These are phyloP conservation scores for Erysimum cheiri DNA, from an alignment of 441 rosid species.

Conservation along the genomic window DNA sequence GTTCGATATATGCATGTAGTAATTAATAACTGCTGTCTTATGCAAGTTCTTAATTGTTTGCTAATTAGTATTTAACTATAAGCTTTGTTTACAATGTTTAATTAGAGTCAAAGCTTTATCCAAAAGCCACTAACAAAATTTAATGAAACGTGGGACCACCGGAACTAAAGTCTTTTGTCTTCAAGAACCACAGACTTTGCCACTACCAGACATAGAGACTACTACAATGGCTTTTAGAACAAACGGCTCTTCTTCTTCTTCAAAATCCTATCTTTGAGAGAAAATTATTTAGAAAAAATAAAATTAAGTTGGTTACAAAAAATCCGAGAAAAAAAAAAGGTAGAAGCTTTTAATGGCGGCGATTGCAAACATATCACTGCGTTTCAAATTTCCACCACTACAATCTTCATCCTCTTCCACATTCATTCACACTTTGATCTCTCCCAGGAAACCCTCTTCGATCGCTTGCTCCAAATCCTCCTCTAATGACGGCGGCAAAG, in stretches of 20 bases:
- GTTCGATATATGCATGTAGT: background rate
- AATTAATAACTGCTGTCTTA: background rate
- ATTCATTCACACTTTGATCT: constrained; percentile 30
- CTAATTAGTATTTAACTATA: background rate
- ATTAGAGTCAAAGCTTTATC: constrained; percentile 1
- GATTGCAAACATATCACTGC: constrained; percentile 42
- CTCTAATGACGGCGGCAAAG: constrained; percentile 33
- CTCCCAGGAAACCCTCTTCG: constrained; percentile 37
- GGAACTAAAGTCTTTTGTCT: constrained; percentile 1
- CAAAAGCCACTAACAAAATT: background rate
- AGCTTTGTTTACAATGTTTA: too few species aligned
- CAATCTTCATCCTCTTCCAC: constrained; percentile 37
- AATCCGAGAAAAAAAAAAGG: background rate
- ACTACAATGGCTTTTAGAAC: constrained; percentile 14
- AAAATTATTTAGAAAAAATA: background rate
- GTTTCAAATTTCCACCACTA: constrained; percentile 40
- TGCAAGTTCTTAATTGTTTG: constrained; percentile 2
- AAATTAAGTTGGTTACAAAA: background rate
- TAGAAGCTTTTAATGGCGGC: constrained; percentile 44
- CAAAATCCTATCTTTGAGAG: constrained; percentile 25
- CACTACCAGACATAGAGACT: constrained; percentile 9
- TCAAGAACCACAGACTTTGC: constrained; percentile 23
- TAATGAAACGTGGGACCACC: constrained; percentile 32
- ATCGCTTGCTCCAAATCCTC: constrained; percentile 53
- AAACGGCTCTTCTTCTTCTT: constrained; percentile 33